Percentiles rank a stretch among this genome's conserved stretches.
Conservation (phyloP, 2,329 filamentous ascomycete species). For the Sarocladium strictum region DNA sequence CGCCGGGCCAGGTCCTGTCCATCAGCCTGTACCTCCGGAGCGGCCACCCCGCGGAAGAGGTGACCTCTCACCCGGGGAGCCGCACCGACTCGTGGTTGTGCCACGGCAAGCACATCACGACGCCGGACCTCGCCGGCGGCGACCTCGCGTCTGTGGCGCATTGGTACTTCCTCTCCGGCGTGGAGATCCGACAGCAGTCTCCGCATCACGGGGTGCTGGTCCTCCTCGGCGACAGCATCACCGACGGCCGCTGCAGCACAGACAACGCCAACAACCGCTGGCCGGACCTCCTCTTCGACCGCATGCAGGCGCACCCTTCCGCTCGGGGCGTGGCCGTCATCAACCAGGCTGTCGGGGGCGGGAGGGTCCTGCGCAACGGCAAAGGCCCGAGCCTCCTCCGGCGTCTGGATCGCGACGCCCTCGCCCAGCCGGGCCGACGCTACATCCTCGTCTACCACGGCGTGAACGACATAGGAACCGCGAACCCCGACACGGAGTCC, state of each 20-base stretch:
- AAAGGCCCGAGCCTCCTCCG: slow-evolving; percentile 52
- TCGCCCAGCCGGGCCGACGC: slow-evolving; percentile 46
- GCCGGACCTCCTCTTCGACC: slow-evolving; percentile 36
- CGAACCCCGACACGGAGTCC: slow-evolving; percentile 29
- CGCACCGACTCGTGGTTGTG: slow-evolving; percentile 51
- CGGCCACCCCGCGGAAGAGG: slow-evolving; percentile 46
- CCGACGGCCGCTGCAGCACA: slow-evolving; percentile 55
- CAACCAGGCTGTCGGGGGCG: slow-evolving; percentile 60
- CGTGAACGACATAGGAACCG: slow-evolving; percentile 58
- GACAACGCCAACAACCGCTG: slow-evolving; percentile 50
- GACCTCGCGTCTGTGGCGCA: slow-evolving; percentile 26
- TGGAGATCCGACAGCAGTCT: slow-evolving; percentile 46
- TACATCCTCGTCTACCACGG: slow-evolving; percentile 57
- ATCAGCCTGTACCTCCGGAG: slow-evolving; percentile 49
- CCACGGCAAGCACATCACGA: slow-evolving; percentile 42
- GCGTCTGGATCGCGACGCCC: slow-evolving; percentile 55
- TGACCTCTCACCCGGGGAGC: slow-evolving; percentile 57
- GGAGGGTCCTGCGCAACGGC: slow-evolving; percentile 54
- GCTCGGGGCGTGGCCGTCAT: slow-evolving; percentile 40
- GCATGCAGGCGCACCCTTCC: slow-evolving; percentile 29
- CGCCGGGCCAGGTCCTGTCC: slow-evolving; percentile 41
- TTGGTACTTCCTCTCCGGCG: slow-evolving; percentile 54
- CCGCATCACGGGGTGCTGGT: slow-evolving; percentile 35
- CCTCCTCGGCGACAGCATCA: slow-evolving; percentile 61
- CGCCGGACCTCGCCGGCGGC: slow-evolving; percentile 30